Evolutionary conservation across 305 asterid genomes (phyloP).

Genomic region (Caryopteris hybrid): DNA sequence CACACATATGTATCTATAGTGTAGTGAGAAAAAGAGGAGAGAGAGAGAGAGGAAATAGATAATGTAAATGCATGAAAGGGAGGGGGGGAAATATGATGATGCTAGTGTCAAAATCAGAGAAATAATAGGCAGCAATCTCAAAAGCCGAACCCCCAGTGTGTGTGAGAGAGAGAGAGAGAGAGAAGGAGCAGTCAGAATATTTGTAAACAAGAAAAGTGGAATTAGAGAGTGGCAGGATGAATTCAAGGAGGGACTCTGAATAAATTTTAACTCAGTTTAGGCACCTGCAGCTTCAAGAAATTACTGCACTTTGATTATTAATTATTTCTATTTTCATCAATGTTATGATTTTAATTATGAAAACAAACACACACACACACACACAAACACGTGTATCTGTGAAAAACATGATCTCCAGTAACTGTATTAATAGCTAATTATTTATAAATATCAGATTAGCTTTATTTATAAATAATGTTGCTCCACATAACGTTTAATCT

Average conservation of each 20-base stretch:
- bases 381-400: no score
- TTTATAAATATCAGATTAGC: no score
- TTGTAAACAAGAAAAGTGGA: slow-evolving; percentile 32
- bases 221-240: slow-evolving; percentile 44
- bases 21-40: not conserved
- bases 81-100: slow-evolving; percentile 22
- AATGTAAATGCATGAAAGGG: slow-evolving; percentile 22
- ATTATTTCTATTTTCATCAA: slow-evolving; percentile 6
- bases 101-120: slow-evolving; percentile 56
- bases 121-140: slow-evolving; percentile 42
- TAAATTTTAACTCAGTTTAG: slow-evolving; percentile 12
- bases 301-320: not conserved
- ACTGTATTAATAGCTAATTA: no score
- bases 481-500: no score
- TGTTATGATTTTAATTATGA: slow-evolving; percentile 5
- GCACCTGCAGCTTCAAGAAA: slow-evolving; percentile 12
- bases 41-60: not conserved
- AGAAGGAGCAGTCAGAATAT: slow-evolving; percentile 28
- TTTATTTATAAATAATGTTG: no score
- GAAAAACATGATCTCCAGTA: no score
- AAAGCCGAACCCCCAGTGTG: slow-evolving; percentile 33
- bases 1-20: not conserved
- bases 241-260: slow-evolving; percentile 39
- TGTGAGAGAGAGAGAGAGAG: slow-evolving; percentile 20
- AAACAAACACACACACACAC: no score